A percentile compares a stretch with the other conserved stretches of the same genome.
phyloP scores from a whole-genome alignment of 2,329 filamentous ascomycete species.

The Fusarium sp. region DNA sequence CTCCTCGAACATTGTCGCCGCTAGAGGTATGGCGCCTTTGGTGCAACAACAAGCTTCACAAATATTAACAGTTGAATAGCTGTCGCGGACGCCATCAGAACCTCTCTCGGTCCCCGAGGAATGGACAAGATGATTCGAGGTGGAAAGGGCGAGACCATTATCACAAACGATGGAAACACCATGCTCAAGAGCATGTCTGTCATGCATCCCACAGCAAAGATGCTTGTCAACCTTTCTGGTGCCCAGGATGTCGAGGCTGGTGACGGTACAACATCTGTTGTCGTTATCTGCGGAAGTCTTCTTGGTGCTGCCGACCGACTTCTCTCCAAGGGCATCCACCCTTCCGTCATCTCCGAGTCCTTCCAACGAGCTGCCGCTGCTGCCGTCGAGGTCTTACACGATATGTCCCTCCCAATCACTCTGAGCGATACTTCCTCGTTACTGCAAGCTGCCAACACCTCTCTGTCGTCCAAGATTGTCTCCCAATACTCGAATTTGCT shows the following conservation, averaged over 20 bases:
- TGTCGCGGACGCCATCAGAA: slow-evolving; percentile 96
- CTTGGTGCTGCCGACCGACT: slow-evolving; percentile 92
- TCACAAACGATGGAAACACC: slow-evolving; percentile 99
- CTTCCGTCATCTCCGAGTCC: slow-evolving; percentile 95
- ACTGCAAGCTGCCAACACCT: slow-evolving; percentile 95
- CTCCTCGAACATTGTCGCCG: slow-evolving; percentile 95
- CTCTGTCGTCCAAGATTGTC: slow-evolving; percentile 97
- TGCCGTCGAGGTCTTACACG: slow-evolving; percentile 87
- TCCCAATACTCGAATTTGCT: slow-evolving; percentile 95
- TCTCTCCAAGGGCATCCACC: slow-evolving; percentile 92
- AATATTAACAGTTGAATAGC: slow-evolving; percentile 59
- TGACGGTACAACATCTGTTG: slow-evolving; percentile 97
- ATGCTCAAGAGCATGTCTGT: slow-evolving; percentile 99
- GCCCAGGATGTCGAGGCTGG: slow-evolving; percentile 98
- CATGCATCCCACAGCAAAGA: slow-evolving; percentile 99
- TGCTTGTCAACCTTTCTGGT: slow-evolving; percentile 96
- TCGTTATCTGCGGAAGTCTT: slow-evolving; percentile 95
- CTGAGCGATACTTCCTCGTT: slow-evolving; percentile 88
- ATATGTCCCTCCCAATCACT: slow-evolving; percentile 94
- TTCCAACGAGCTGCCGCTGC: slow-evolving; percentile 94
- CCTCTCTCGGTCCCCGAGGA: slow-evolving; percentile 92
- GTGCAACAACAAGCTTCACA: neutral
- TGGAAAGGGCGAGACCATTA: slow-evolving; percentile 95
- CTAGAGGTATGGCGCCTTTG: slow-evolving; percentile 72
- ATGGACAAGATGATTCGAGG: slow-evolving; percentile 99